A percentile compares a stretch with the other conserved stretches of the same genome.
Conservation (phyloP, 1,139 yeast genomes). For the Groenewaldozyma sp. region DNA sequence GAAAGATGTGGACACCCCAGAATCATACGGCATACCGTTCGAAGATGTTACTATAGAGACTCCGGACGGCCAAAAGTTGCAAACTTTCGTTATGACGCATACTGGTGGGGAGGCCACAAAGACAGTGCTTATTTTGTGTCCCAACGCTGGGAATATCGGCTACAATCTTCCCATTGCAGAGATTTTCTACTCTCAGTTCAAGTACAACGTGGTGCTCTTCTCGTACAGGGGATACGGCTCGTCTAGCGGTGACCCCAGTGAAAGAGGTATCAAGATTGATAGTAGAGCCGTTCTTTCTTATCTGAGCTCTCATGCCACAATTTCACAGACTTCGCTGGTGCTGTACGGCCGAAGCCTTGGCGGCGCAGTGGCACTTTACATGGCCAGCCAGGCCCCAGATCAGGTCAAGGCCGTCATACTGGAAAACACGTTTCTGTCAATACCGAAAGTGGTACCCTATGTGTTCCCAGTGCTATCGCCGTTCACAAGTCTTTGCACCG, state of each 20-base stretch:
- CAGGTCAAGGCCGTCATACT: constrained; percentile 55
- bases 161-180: constrained; percentile 79
- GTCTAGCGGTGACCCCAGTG: constrained; percentile 72
- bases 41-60: constrained; percentile 56
- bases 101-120: constrained; percentile 42
- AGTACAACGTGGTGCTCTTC: constrained; percentile 73
- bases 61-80: constrained; percentile 51
- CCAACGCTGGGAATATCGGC: constrained; percentile 97
- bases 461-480: constrained; percentile 61
- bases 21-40: constrained; percentile 57
- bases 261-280: constrained; percentile 72
- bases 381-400: constrained; percentile 43
- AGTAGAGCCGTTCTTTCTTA: constrained; percentile 65
- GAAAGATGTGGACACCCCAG: constrained; percentile 71
- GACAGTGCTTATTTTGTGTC: constrained; percentile 72
- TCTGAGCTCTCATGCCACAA: constrained; percentile 43
- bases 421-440: constrained; percentile 79
- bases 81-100: constrained; percentile 35
- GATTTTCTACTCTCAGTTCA: constrained; percentile 53
- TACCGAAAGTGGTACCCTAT: constrained; percentile 74
- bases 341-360: constrained; percentile 89
- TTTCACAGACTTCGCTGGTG: constrained; percentile 46
- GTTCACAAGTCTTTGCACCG: constrained; percentile 58
- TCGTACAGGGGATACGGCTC: constrained; percentile 91
- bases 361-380: constrained; percentile 87